A percentile compares a stretch with the other conserved stretches of the same genome.
Evolutionary conservation across 2,329 filamentous ascomycete genomes (phyloP).

Genomic region (Elsinoe necatrix): DNA sequence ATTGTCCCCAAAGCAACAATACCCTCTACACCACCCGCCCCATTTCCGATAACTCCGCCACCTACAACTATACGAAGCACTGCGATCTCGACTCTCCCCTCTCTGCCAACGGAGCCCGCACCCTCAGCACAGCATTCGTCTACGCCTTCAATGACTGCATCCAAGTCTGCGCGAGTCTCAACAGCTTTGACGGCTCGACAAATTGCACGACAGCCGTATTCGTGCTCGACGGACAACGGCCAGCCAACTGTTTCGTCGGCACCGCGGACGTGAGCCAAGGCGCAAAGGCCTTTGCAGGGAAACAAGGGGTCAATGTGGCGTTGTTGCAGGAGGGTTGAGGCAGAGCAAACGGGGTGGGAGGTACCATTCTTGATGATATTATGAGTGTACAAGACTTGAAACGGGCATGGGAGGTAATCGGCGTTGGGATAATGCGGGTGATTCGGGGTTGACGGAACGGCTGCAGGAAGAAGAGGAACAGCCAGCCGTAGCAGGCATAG

Average conservation of each 20-base stretch:
- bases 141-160: slow-evolving; percentile 32
- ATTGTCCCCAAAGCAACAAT: slow-evolving; percentile 27
- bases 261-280: slow-evolving; percentile 16
- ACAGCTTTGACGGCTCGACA: slow-evolving; percentile 20
- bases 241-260: slow-evolving; percentile 29
- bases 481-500: not conserved
- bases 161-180: slow-evolving; percentile 29
- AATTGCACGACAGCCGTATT: slow-evolving; percentile 30
- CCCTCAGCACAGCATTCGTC: slow-evolving; percentile 25
- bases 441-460: no score
- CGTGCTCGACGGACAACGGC: slow-evolving; percentile 21
- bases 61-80: slow-evolving; percentile 25
- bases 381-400: not conserved
- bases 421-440: not conserved
- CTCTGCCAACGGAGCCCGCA: slow-evolving; percentile 17
- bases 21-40: slow-evolving; percentile 26
- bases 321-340: slow-evolving; percentile 11
- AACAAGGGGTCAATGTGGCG: slow-evolving; percentile 18
- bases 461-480: no score
- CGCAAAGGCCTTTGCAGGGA: slow-evolving; percentile 1
- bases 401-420: not conserved
- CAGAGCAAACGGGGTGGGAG: not conserved
- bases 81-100: slow-evolving; percentile 28
- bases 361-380: not conserved
- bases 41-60: slow-evolving; percentile 18